Base-by-base conservation (phyloP, 2,329 filamentous ascomycete genomes). In the Stagonosporopsis tanaceti region DNA sequence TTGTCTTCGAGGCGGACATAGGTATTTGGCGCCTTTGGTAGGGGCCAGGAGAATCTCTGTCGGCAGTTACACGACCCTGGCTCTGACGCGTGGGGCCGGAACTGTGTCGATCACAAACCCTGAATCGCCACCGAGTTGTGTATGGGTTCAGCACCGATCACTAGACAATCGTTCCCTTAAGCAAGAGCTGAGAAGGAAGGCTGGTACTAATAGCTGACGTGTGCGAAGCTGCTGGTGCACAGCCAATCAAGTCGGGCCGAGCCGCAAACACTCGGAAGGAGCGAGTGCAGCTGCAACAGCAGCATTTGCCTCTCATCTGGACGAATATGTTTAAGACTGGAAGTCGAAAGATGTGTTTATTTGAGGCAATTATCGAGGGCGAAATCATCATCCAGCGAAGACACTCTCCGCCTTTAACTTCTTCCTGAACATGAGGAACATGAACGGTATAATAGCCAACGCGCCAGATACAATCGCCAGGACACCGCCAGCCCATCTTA, bases 391-490 rank as follows among this genome's bases (percentile, higher is more conserved):
- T 28, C 45, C 37, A 17, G 30, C 44, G 5, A 55, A 55, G 14
- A 24, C 38, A 15, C 52, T 55, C 14, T 55, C 52, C 11, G 52
- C 45, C 22, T 35, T 48, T 9, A 50, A 20, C 17, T 38, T 55
- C 27, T 27, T 38, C 8, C 51, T 47, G 9, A 47, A 53, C 3
- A 46, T 3, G 20, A 53, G 41, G 12, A 53, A 53, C 50, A 47
- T 47, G 30, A 46, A 53, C 6, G 42, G 50, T 25, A 47, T 53
- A 8, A 47, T n/a, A 8, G 50, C 42, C 50, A 53, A 41, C 14
- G 46, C 42, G 15, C 50, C 42, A 20, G 50, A 53, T 28, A 32
- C 42, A 5, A 47, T 53, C 6, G 50, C 50, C 7, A 47, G 22
- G 12, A 34, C 37, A n/a, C 35, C n/a, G 6, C 42, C 50, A 12